A percentile compares a stretch with the other conserved stretches of the same genome.
These are phyloP conservation scores for Dryas drummondii DNA, from an alignment of 306 rosid species.

Conservation along the genomic window DNA sequence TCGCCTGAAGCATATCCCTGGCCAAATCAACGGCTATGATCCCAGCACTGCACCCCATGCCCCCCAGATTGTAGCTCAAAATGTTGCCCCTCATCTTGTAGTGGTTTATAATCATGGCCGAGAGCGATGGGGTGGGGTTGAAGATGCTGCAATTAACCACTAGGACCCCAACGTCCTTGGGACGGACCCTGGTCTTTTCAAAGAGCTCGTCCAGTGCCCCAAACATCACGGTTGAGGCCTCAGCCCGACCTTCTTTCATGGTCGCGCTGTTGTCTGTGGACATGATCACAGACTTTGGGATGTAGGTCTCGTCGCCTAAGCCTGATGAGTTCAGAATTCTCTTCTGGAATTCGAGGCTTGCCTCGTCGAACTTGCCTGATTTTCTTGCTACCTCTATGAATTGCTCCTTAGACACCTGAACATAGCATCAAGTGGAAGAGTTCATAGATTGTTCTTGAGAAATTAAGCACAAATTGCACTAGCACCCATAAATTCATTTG, in stretches of 20 bases:
- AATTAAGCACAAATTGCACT: not conserved
- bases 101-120: conserved; percentile 96
- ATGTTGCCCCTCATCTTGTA: conserved; percentile 97
- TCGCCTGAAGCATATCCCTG: conserved; percentile 73
- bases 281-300: conserved; percentile 61
- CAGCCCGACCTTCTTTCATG: conserved; percentile 90
- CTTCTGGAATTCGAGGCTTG: conserved; percentile 59
- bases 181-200: conserved; percentile 69
- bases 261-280: conserved; percentile 61
- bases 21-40: conserved; percentile 83
- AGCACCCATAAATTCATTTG: not conserved
- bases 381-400: conserved; percentile 68
- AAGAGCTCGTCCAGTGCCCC: conserved; percentile 94
- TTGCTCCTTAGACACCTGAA: conserved; percentile 68
- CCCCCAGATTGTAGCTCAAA: conserved; percentile 87
- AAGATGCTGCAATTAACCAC: conserved; percentile 96
- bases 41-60: conserved; percentile 98
- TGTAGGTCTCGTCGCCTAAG: conserved; percentile 81
- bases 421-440: not conserved
- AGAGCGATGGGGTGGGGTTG: conserved; percentile 91
- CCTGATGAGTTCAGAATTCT: conserved; percentile 76
- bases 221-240: conserved; percentile 83
- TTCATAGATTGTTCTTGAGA: too few species aligned
- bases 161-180: conserved; percentile 77
- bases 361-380: conserved; percentile 84